Evolutionary conservation across 768 basidiomycete species (phyloP), one percentile per base, ranked within the genome.

Genomic region (Trametopsis cervina): DNA sequence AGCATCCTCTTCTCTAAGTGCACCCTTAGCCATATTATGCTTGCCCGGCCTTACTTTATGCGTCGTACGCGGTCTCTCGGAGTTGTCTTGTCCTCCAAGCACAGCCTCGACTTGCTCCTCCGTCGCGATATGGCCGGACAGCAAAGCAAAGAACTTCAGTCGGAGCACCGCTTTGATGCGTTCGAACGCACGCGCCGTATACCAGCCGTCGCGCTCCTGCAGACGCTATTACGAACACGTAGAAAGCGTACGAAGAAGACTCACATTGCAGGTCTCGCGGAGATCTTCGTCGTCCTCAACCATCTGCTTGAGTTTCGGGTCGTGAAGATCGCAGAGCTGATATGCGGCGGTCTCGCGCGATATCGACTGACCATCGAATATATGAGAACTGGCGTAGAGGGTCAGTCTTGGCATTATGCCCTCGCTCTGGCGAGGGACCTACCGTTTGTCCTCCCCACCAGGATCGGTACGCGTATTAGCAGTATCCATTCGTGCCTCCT

Each of bases 141-240:
- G 69, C 13, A 89, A 68, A 23, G 81, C 77, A 66, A 88, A 85
- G 67, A 87, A 89, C 63, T 96, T 96, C 62, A 88, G 83, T 24
- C 90, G 77, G 13, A 94, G 71, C 49, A 96, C 76, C 3, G 76
- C 77, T 63, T 90, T 92, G 65, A 97, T 93, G 49, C 80, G 78
- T 54, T 90, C 87, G 49, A 93, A 73, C 3, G 83, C 77, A 52
- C 82, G 78, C 0, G 77, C 70, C 3, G 79, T 80, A 60, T 85
- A 96, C 93, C 93, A 97, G 2, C 94, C 94, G 57, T 91, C 87
- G 41, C 83, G 80, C 69, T 88, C 83, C 85, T 86, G 50, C 12
- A 29, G 21, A 29, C 25, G 26, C 25, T 13, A 23, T 10, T 13
- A 18, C 10, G 24, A 17, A 42, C 26, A 35, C 7, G 20, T n/a